These are phyloP conservation scores for Diaporthe velutina DNA, from an alignment of 2,329 filamentous ascomycete species.

Conservation along the genomic window DNA sequence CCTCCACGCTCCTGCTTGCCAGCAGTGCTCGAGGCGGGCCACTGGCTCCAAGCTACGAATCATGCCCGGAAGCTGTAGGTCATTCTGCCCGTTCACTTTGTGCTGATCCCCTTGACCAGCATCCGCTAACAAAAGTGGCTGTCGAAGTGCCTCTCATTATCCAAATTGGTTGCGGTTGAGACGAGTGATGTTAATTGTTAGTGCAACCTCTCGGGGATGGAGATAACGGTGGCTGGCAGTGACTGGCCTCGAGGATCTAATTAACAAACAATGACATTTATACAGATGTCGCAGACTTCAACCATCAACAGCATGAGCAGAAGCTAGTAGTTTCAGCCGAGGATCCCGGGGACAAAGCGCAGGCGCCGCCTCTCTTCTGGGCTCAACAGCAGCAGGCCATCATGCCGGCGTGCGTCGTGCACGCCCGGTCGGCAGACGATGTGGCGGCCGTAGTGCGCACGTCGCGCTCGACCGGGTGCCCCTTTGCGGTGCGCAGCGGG, in stretches of 20 bases:
- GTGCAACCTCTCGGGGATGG: not conserved
- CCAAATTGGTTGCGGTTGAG: not conserved
- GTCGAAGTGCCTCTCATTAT: not conserved
- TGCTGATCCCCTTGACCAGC: not conserved
- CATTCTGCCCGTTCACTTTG: not conserved
- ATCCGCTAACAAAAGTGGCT: not conserved
- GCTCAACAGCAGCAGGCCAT: not conserved
- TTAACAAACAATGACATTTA: not conserved
- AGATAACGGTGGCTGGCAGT: too few relatives aligned
- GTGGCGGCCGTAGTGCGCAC: not conserved
- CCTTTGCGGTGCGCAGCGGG: conserved; percentile 20
- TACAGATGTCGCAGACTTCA: not conserved
- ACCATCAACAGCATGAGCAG: not conserved
- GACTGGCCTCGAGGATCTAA: not conserved
- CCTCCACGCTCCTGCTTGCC: not conserved
- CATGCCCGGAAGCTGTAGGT: not conserved
- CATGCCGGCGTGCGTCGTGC: conserved; percentile 3
- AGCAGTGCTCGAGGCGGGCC: not conserved
- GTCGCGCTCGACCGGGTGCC: not conserved
- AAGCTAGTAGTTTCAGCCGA: not conserved
- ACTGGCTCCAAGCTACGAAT: not conserved
- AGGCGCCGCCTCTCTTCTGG: not conserved
- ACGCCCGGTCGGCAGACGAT: not conserved
- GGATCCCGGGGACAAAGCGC: not conserved
- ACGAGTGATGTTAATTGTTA: not conserved